A percentile compares a stretch with the other conserved stretches of the same genome.
phyloP scores from a whole-genome alignment of 345 rosid genomes.

The Murraya koenigii region DNA sequence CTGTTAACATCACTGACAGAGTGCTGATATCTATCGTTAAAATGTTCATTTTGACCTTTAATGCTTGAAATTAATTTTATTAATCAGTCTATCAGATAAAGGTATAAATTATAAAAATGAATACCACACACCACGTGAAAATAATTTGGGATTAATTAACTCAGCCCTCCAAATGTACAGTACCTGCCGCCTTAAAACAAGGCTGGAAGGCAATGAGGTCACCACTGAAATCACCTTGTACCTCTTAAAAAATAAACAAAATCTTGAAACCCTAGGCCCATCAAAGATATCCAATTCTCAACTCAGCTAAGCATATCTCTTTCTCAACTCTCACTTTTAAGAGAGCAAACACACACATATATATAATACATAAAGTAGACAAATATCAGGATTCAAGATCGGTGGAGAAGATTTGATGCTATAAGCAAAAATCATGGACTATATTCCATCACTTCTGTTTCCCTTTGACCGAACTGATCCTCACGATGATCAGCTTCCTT shows the following conservation, averaged over 20 bases:
- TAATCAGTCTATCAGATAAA: no score
- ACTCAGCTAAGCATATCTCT: background rate
- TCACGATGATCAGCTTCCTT: background rate
- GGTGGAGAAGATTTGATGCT: background rate
- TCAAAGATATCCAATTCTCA: slow-evolving; percentile 16
- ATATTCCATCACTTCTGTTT: slow-evolving; percentile 12
- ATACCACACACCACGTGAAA: no score
- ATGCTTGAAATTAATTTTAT: no score
- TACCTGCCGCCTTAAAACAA: background rate
- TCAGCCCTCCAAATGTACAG: slow-evolving; percentile 19
- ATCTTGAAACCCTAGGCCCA: slow-evolving; percentile 22
- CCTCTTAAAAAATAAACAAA: background rate
- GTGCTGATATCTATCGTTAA: no score
- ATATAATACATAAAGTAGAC: no score
- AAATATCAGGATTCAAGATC: background rate
- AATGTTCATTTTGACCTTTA: background rate
- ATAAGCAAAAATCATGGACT: slow-evolving; percentile 17
- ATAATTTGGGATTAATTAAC: background rate
- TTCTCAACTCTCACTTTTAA: background rate
- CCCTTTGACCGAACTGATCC: slow-evolving; percentile 23
- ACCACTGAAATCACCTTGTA: background rate
- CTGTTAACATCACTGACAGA: background rate
- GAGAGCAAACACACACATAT: no score
- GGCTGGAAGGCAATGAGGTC: background rate
- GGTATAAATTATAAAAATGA: no score